Evolutionary conservation across 75 land plant species (phyloP).

Genomic region (Isoetes taiwanensis): DNA sequence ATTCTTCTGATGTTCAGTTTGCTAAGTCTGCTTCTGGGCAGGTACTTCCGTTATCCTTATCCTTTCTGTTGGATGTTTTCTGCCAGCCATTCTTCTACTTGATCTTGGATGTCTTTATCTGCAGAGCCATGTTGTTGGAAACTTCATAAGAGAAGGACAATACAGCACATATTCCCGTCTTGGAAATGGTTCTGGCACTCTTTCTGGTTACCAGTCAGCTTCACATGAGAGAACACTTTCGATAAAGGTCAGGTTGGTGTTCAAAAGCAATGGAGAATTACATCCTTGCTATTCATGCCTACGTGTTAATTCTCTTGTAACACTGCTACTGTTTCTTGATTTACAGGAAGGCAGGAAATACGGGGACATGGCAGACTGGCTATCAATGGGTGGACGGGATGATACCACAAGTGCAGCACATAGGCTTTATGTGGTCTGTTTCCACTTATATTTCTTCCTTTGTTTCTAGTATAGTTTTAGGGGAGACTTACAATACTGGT

Average conservation of each 20-base stretch:
- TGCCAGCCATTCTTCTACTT: not conserved
- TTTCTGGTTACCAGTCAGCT: constrained; percentile 24
- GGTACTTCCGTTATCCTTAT: constrained; percentile 21
- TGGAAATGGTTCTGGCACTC: constrained; percentile 4
- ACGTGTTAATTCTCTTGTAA: not conserved
- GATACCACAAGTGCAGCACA: constrained; percentile 35
- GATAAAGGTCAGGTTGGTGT: constrained; percentile 27
- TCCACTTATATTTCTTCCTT: not conserved
- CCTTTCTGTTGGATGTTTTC: not conserved
- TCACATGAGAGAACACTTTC: constrained; percentile 53
- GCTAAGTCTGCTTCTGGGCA: constrained; percentile 45
- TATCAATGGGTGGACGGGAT: constrained; percentile 41
- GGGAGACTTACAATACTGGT: not conserved
- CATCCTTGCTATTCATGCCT: not conserved
- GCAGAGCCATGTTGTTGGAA: constrained; percentile 53
- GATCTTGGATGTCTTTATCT: not conserved
- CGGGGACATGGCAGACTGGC: constrained; percentile 22
- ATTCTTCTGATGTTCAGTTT: constrained; percentile 37
- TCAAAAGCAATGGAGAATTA: too few species aligned
- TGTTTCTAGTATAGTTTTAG: not conserved
- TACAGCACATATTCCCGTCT: constrained; percentile 16
- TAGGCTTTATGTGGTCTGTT: constrained; percentile 35
- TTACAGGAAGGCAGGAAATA: constrained; percentile 51
- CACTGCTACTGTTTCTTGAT: not conserved
- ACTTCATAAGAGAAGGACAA: constrained; percentile 32